Evolutionary conservation across 139 green algal species (phyloP).

Genomic region (Picochlorum sp.): DNA sequence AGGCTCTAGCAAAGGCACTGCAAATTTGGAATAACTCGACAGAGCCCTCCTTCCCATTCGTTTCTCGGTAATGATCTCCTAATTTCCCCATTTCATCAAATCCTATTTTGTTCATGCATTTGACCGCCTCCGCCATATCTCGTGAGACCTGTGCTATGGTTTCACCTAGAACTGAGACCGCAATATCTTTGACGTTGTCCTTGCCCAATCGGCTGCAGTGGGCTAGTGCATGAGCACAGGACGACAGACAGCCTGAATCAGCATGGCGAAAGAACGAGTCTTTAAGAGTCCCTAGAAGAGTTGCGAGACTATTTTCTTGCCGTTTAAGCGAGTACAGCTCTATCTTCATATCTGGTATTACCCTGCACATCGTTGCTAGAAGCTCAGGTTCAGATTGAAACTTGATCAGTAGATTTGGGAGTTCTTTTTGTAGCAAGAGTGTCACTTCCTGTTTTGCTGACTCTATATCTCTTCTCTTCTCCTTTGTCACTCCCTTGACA

Average conservation of each 20-base stretch:
- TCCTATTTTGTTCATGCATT: not conserved
- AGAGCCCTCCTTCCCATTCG: not conserved
- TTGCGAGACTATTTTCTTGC: conserved; percentile 21
- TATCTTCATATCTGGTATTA: conserved; percentile 37
- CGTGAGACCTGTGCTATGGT: no score
- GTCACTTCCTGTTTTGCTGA: conserved; percentile 35
- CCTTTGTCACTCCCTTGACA: not conserved
- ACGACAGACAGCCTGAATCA: not conserved
- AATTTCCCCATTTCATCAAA: not conserved
- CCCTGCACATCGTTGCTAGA: conserved; percentile 24
- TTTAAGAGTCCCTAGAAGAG: conserved; percentile 24
- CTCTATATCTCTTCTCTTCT: not conserved
- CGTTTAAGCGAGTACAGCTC: conserved; percentile 45
- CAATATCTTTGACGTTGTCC: not conserved
- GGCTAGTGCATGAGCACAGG: conserved; percentile 2
- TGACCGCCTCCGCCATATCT: not conserved
- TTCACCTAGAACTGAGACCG: not conserved
- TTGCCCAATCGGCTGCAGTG: not conserved
- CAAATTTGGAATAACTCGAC: not conserved
- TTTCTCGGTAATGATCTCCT: not conserved
- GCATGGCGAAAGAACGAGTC: conserved; percentile 26
- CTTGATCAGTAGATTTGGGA: conserved; percentile 36
- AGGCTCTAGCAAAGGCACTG: not conserved
- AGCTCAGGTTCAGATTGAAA: conserved; percentile 30
- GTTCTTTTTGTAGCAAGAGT: conserved; percentile 24